Evolutionary conservation across 768 basidiomycete species (phyloP).

Genomic region (Tylopilus subfusipes): DNA sequence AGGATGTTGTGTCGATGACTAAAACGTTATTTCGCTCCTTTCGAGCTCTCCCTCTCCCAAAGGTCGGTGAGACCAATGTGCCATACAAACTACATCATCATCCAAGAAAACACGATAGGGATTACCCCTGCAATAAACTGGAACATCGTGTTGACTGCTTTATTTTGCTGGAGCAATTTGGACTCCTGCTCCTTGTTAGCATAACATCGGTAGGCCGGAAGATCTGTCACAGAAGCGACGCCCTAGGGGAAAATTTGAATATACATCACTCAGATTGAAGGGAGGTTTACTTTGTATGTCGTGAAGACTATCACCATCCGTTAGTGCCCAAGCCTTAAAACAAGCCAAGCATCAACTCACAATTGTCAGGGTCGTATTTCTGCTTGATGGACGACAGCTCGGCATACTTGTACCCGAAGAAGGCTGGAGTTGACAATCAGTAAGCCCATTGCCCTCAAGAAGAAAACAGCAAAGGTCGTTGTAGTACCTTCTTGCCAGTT

Average conservation of each 20-base stretch:
- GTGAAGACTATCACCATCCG: conserved; percentile 10
- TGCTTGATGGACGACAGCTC: conserved; percentile 17
- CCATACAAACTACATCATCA: neutral
- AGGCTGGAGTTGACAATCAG: conserved; percentile 3
- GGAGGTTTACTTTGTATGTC: conserved; percentile 12
- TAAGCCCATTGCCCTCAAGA: neutral
- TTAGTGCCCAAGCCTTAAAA: neutral
- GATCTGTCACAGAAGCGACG: conserved; percentile 2
- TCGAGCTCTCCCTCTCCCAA: neutral
- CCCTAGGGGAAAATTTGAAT: neutral
- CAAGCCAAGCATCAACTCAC: conserved; percentile 1
- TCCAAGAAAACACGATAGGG: neutral
- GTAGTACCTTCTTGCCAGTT: conserved; percentile 17
- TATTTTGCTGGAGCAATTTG: neutral
- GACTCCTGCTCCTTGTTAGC: neutral
- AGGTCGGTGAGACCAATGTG: neutral
- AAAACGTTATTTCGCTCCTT: conserved; percentile 6
- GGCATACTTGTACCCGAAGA: conserved; percentile 21
- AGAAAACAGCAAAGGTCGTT: neutral
- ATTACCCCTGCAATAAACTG: neutral
- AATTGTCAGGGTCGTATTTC: conserved; percentile 21
- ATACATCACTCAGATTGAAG: neutral
- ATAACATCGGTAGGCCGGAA: conserved; percentile 2
- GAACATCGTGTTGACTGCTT: neutral
- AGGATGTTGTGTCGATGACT: neutral